These are phyloP conservation scores for Datisca glomerata DNA, from an alignment of 306 rosid genomes.

Conservation along the genomic window DNA sequence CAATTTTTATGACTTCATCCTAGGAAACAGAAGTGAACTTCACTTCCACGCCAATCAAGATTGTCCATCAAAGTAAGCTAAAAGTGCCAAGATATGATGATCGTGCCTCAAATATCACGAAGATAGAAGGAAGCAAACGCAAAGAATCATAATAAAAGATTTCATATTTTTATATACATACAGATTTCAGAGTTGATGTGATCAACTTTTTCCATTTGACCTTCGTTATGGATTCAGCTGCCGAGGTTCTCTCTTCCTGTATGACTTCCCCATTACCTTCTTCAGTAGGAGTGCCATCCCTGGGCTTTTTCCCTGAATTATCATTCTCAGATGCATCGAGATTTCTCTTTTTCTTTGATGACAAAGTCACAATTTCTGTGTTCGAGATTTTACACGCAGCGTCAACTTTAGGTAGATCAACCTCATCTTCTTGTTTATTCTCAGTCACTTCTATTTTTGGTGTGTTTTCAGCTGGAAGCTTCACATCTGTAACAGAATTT, in stretches of 20 bases:
- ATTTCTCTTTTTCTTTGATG: constrained; percentile 57
- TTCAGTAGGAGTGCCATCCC: constrained; percentile 24
- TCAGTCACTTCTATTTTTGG: constrained; percentile 16
- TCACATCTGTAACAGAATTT: constrained; percentile 26
- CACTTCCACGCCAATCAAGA: background rate
- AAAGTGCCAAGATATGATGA: background rate
- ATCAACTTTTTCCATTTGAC: constrained; percentile 84
- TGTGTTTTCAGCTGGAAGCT: constrained; percentile 22
- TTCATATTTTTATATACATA: constrained; percentile 19
- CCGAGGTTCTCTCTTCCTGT: constrained; percentile 33
- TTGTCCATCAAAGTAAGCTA: background rate
- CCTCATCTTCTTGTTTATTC: constrained; percentile 18
- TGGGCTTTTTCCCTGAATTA: constrained; percentile 32
- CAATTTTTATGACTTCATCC: background rate
- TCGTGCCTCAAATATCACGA: background rate
- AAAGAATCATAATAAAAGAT: background rate
- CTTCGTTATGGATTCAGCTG: constrained; percentile 15
- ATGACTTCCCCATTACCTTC: constrained; percentile 57
- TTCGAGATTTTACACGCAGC: constrained; percentile 11
- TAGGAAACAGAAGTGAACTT: background rate
- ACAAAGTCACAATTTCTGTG: constrained; percentile 21
- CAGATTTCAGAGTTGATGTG: constrained; percentile 61
- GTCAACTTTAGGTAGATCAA: constrained; percentile 19
- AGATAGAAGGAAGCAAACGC: background rate
- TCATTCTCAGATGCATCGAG: constrained; percentile 33